These are phyloP conservation scores for Hansenula lynferdii DNA, from an alignment of 1,139 yeast species.

Conservation along the genomic window DNA sequence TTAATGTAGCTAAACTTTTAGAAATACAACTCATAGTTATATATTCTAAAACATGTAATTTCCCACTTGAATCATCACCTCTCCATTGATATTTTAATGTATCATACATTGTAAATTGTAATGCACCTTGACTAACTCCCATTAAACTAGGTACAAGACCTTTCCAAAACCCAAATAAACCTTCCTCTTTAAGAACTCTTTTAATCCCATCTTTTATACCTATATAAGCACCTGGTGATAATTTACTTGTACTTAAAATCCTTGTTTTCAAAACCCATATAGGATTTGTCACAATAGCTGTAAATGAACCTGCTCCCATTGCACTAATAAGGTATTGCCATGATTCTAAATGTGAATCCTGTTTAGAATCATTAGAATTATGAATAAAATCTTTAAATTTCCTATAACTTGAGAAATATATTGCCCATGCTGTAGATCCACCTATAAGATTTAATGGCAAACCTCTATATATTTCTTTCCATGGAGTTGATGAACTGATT, in stretches of 20 bases:
- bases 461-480: slow-evolving; percentile 62
- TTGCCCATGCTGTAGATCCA: slow-evolving; percentile 83
- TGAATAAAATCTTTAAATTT: slow-evolving; percentile 40
- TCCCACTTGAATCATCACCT: slow-evolving; percentile 17
- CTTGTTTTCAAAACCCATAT: slow-evolving; percentile 91
- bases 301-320: slow-evolving; percentile 65
- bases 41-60: slow-evolving; percentile 50
- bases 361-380: slow-evolving; percentile 7
- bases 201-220: slow-evolving; percentile 53
- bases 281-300: slow-evolving; percentile 82
- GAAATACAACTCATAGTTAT: slow-evolving; percentile 62
- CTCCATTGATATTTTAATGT: slow-evolving; percentile 43
- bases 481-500: slow-evolving; percentile 3
- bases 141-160: slow-evolving; percentile 80
- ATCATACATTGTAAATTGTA: slow-evolving; percentile 85
- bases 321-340: slow-evolving; percentile 47
- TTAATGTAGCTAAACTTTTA: slow-evolving; percentile 61
- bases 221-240: slow-evolving; percentile 46
- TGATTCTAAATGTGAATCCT: slow-evolving; percentile 19
- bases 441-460: slow-evolving; percentile 77
- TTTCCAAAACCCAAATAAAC: slow-evolving; percentile 68
- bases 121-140: slow-evolving; percentile 83
- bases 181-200: slow-evolving; percentile 54
- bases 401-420: slow-evolving; percentile 74
- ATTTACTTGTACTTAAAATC: slow-evolving; percentile 48